Evolutionary conservation across 2,329 filamentous ascomycete genomes (phyloP), one percentile per base, ranked within the genome.

Genomic region (Seiridium unicorne): DNA sequence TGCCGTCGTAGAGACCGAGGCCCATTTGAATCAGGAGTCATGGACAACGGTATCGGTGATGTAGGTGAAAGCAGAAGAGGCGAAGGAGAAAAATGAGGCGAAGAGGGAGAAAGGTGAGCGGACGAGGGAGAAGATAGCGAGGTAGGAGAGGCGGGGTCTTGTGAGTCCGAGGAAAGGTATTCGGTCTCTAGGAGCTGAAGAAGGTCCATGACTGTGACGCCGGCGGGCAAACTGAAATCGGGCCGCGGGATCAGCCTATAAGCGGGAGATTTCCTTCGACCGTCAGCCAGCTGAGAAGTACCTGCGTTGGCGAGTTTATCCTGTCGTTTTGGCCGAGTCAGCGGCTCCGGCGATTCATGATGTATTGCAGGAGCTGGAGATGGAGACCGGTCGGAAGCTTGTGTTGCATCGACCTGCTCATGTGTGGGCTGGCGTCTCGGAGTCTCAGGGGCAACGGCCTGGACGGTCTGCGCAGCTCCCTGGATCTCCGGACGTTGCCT

Each of bases 191-290:
- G 59, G 31, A 60, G 59, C 8, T 40, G 38, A 10, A 60, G 55
- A 13, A 60, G 55, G 55, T 60, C 59, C 31, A 18, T 48, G 49
- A 60, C 48, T 11, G 59, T 60, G 26, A 60, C 42, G 35, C 59
- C 59, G 10, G 44, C 38, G 8, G 59, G 59, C 11, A 60, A 53
- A 18, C 42, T 44, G 55, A 60, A 60, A 18, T 53, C 46, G 11
- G 59, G 59, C 9, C 59, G 54, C n/a, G 54, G 40, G 32, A 60
- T 55, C 13, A 44, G 54, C 38, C 40, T 57, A 40, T 57, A 57
- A 26, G 59, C 47, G 35, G 51, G 54, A 18, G 38, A 42, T n/a
- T 57, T 47, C 56, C n/a, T 10, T 56, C 31, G 53, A 11, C 49
- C 10, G n/a, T 35, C 42, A 11, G 13, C 26, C 4, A 34, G 11